Conservation (phyloP, 441 rosid species). For the Melastoma candidum region DNA sequence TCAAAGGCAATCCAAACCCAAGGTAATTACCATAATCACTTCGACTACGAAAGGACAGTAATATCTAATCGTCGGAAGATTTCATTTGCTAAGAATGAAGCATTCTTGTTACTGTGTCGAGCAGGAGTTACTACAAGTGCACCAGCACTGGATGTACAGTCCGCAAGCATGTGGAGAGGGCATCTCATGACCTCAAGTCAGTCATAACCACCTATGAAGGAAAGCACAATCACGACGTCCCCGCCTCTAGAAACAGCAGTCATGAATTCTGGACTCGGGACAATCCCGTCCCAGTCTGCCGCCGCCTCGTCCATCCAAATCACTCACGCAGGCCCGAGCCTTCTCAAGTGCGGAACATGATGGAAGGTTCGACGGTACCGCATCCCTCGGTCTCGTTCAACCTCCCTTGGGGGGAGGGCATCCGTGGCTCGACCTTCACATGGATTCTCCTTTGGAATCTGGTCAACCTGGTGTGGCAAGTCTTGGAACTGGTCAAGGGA, state of each 20-base stretch:
- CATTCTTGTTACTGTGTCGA: conserved; percentile 6
- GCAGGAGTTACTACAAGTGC: conserved; percentile 98
- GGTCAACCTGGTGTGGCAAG: conserved; percentile 43
- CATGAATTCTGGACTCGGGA: conserved; percentile 43
- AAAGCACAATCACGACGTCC: conserved; percentile 91
- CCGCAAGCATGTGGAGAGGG: conserved; percentile 97
- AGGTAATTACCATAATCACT: conserved; percentile 26
- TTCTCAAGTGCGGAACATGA: conserved; percentile 39
- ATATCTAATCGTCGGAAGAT: neutral
- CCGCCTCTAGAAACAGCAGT: conserved; percentile 86
- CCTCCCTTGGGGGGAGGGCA: conserved; percentile 33
- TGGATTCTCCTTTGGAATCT: conserved; percentile 49
- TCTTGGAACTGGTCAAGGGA: conserved; percentile 49
- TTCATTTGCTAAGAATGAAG: neutral
- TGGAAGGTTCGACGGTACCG: conserved; percentile 38
- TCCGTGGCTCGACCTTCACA: conserved; percentile 37
- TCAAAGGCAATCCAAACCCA: conserved; percentile 72
- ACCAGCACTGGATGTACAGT: conserved; percentile 83
- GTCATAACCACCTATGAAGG: conserved; percentile 96
- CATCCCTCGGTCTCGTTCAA: conserved; percentile 34
- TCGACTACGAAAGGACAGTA: conserved; percentile 1
- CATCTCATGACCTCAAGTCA: conserved; percentile 86
- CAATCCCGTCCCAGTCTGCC: conserved; percentile 16
- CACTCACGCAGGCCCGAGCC: conserved; percentile 37
- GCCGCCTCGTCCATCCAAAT: conserved; percentile 25